Evolutionary conservation across 2,329 filamentous ascomycete genomes (phyloP), one percentile per base, ranked within the genome.

Genomic region (Aureobasidium vineae): DNA sequence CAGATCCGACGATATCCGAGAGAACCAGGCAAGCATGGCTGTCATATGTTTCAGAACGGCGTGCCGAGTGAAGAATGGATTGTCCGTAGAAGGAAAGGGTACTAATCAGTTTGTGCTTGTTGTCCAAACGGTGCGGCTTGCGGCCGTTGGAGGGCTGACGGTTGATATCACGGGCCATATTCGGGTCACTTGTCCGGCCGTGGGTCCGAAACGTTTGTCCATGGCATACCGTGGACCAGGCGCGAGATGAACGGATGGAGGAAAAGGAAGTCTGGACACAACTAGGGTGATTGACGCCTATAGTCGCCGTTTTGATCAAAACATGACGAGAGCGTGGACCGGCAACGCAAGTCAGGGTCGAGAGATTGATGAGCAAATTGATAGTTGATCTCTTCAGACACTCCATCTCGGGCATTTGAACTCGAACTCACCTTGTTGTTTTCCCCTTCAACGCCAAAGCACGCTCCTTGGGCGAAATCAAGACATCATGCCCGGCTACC

Each of bases 41-140:
- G 28, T 60, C 57, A 49, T 61, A 45, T 61, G 57, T 61, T 61
- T 61, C 57, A 61, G 41, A 61, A 61, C 57, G 57, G 57, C 57
- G 28, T 50, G 15, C 21, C 57, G 28, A 36, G 23, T 47, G 5
- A 26, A 40, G 28, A 10, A 10, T 7, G 15, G 26, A n/a, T 2
- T 11, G 23, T 28, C 57, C 16, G 7, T 11, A 31, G 13, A 2
- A 21, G 40, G 57, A 47, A 49, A 61, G 19, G 15, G 40, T 21
- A 43, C 1, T 3, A 7, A 15, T 15, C 1, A 31, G n/a, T 6
- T 36, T 31, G 6, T 47, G 41, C 41, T 31, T 31, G 38, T 8
- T n/a, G 54, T 31, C 10, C 41, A 31, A 61, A 61, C 41, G 57
- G 41, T n/a, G 57, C 43, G 57, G 57, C 41, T 47, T 7, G 23